Conservation (phyloP, 768 basidiomycete species). For the Paxillus involutus region DNA sequence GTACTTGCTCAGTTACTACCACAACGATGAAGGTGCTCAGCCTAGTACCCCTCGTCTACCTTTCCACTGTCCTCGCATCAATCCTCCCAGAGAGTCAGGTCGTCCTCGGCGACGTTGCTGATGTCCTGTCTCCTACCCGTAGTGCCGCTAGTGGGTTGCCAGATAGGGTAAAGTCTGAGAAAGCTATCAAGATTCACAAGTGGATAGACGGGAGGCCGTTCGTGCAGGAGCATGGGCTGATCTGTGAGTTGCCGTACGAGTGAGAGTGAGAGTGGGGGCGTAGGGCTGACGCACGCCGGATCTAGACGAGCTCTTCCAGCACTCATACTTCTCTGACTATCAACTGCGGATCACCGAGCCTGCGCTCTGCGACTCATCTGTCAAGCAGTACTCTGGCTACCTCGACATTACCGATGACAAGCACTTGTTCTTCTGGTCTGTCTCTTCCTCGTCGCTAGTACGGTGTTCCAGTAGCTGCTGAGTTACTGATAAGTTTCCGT, state of each 20-base stretch:
- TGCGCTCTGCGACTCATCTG: slow-evolving; percentile 73
- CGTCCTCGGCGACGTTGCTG: slow-evolving; percentile 36
- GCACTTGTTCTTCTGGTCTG: slow-evolving; percentile 87
- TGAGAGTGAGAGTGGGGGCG: neutral
- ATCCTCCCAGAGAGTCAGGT: slow-evolving; percentile 43
- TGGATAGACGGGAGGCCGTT: slow-evolving; percentile 69
- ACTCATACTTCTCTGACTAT: slow-evolving; percentile 50
- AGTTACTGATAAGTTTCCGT: neutral
- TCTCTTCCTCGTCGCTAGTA: neutral
- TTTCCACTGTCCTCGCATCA: slow-evolving; percentile 37
- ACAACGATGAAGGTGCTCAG: slow-evolving; percentile 38
- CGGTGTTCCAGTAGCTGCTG: neutral
- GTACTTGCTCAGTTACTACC: neutral
- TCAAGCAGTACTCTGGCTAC: slow-evolving; percentile 77
- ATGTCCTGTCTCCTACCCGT: slow-evolving; percentile 15
- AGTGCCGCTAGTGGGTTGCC: slow-evolving; percentile 32
- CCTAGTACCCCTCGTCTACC: slow-evolving; percentile 35
- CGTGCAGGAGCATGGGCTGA: slow-evolving; percentile 66
- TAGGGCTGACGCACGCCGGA: slow-evolving; percentile 2
- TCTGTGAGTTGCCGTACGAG: slow-evolving; percentile 52
- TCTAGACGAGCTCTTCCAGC: slow-evolving; percentile 63
- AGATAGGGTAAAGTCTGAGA: slow-evolving; percentile 40
- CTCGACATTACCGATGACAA: slow-evolving; percentile 77
- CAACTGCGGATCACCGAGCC: slow-evolving; percentile 66
- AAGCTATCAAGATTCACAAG: slow-evolving; percentile 51